phyloP scores from a whole-genome alignment of 768 basidiomycete species.

The Russula foetens region DNA sequence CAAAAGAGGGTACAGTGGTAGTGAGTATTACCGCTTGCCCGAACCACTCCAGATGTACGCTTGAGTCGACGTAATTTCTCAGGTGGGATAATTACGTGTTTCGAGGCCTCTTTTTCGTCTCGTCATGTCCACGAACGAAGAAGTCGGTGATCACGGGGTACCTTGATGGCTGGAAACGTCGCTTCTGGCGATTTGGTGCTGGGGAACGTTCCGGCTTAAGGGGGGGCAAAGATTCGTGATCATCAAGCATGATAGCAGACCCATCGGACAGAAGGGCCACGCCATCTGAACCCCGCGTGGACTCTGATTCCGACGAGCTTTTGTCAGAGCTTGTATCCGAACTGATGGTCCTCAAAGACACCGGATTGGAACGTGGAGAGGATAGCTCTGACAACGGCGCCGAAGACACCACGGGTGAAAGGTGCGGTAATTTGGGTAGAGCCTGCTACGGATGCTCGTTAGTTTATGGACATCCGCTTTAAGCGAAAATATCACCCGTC shows the following conservation, averaged over 20 bases:
- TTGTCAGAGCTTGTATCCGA: not conserved
- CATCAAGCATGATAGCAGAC: slow-evolving; percentile 2
- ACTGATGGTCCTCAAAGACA: not conserved
- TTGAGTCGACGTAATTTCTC: not conserved
- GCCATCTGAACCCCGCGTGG: not conserved
- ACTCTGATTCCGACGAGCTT: not conserved
- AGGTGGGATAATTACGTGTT: not conserved
- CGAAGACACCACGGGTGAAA: slow-evolving; percentile 6
- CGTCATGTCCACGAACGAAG: not conserved
- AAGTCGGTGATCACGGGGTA: slow-evolving; percentile 10
- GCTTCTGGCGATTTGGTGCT: not conserved
- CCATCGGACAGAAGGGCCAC: not conserved
- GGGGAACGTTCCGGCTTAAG: not conserved
- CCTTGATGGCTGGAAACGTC: not conserved
- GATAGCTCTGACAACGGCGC: not conserved
- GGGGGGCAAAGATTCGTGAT: not conserved
- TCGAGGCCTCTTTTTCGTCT: not conserved
- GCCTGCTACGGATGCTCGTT: slow-evolving; percentile 1
- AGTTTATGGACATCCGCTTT: not conserved
- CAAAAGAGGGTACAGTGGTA: not conserved
- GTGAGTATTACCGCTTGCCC: not conserved
- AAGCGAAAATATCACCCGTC: slow-evolving; percentile 1
- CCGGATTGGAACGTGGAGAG: not conserved
- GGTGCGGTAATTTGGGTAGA: not conserved
- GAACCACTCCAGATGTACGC: not conserved